Conservation (phyloP, 352 stramenopile genomes). For the Globisporangium canariense region DNA sequence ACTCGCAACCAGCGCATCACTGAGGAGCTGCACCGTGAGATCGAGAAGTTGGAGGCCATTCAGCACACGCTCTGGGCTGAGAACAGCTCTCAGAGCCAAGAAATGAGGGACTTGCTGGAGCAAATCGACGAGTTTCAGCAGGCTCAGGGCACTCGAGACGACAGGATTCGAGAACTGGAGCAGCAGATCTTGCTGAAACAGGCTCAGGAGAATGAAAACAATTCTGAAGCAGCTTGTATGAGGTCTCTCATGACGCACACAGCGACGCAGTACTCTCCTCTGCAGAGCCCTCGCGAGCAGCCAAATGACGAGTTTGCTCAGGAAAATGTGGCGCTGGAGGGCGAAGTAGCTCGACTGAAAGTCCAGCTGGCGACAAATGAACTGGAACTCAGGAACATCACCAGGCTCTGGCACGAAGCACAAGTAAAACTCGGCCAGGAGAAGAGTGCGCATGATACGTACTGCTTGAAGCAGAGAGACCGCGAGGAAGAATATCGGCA, state of each 20-base stretch:
- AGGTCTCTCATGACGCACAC: background rate
- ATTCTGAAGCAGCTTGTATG: background rate
- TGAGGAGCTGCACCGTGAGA: slow-evolving; percentile 25
- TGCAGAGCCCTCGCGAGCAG: background rate
- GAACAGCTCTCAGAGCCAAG: slow-evolving; percentile 12
- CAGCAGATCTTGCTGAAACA: slow-evolving; percentile 14
- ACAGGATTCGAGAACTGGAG: slow-evolving; percentile 18
- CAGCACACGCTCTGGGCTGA: slow-evolving; percentile 33
- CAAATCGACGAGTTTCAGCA: slow-evolving; percentile 21
- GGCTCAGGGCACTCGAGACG: slow-evolving; percentile 12
- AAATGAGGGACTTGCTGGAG: slow-evolving; percentile 24
- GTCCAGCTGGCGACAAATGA: background rate
- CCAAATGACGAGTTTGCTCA: background rate
- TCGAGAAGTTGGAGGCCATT: slow-evolving; percentile 27
- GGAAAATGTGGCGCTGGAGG: background rate
- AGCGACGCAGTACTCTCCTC: slow-evolving; percentile 1
- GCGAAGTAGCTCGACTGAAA: background rate
- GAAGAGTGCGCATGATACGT: background rate
- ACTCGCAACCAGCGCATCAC: slow-evolving; percentile 12
- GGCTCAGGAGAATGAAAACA: background rate
- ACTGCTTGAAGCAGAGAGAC: background rate
- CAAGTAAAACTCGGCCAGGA: background rate
- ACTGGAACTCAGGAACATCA: background rate
- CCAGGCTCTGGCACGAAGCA: background rate
- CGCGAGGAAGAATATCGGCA: background rate